These are phyloP conservation scores for Aspergillus bombycis DNA, from an alignment of 2,329 filamentous ascomycete genomes.

Conservation along the genomic window DNA sequence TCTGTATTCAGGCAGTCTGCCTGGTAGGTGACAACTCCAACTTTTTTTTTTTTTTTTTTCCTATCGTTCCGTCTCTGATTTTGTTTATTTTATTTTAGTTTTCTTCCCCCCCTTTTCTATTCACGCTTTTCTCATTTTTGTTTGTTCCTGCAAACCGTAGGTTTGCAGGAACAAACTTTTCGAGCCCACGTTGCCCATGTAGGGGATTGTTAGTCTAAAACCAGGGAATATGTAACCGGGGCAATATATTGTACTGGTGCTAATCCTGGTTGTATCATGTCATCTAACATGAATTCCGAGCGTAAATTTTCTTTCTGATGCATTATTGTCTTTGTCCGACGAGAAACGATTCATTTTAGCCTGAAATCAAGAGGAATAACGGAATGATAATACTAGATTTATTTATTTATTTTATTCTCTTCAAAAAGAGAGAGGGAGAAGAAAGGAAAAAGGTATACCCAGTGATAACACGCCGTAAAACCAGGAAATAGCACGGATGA, in stretches of 20 bases:
- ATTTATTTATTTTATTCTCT: too few relatives aligned
- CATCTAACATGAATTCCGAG: not conserved
- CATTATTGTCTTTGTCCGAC: not conserved
- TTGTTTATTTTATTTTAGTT: not conserved
- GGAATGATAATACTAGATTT: too few relatives aligned
- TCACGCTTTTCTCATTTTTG: not conserved
- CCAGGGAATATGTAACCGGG: not conserved
- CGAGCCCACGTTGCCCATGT: not conserved
- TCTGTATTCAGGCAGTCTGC: not conserved
- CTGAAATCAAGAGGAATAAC: not conserved
- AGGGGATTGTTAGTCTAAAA: not conserved
- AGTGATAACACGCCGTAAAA: not conserved
- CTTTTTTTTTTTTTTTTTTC: not conserved
- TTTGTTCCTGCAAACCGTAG: not conserved
- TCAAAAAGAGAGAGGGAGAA: too few relatives aligned
- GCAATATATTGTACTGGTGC: not conserved
- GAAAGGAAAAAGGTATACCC: too few relatives aligned
- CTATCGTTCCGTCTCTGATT: not conserved
- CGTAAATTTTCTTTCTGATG: not conserved
- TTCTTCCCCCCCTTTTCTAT: not conserved
- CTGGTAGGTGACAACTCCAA: not conserved
- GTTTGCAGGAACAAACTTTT: not conserved
- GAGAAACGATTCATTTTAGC: not conserved
- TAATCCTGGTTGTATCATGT: not conserved
- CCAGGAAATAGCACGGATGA: not conserved